Evolutionary conservation across 2,329 filamentous ascomycete species (phyloP).

Genomic region (Teratosphaeria destructans): DNA sequence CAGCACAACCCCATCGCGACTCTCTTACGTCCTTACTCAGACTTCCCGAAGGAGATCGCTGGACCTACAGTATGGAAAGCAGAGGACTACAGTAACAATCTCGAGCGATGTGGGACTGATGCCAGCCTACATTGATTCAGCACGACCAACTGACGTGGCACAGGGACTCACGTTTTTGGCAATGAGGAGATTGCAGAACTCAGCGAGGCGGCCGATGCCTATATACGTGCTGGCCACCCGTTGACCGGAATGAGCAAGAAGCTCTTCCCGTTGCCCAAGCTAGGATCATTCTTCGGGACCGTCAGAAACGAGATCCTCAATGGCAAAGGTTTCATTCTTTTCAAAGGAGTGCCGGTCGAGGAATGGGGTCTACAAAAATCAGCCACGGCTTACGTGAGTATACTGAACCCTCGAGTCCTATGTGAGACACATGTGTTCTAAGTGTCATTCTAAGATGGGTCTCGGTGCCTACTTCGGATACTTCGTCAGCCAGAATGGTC

Average conservation of each 20-base stretch:
- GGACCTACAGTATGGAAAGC: constrained; percentile 64
- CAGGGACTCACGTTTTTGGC: constrained; percentile 55
- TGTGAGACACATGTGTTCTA: no score
- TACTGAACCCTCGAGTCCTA: no score
- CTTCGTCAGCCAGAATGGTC: constrained; percentile 76
- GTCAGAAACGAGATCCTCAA: constrained; percentile 60
- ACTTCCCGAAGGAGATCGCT: constrained; percentile 60
- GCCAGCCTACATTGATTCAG: not conserved
- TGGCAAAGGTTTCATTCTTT: constrained; percentile 81
- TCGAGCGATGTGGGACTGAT: constrained; percentile 48
- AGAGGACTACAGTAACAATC: constrained; percentile 51
- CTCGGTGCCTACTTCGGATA: constrained; percentile 72
- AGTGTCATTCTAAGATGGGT: constrained; percentile 47
- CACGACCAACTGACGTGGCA: not conserved
- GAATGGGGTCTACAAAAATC: constrained; percentile 71
- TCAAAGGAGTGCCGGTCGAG: constrained; percentile 71
- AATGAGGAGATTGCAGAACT: constrained; percentile 58
- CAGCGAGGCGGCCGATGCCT: constrained; percentile 55
- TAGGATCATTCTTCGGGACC: constrained; percentile 43
- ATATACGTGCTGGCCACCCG: constrained; percentile 54
- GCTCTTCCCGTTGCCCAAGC: constrained; percentile 50
- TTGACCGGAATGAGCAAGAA: constrained; percentile 61
- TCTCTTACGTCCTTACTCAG: constrained; percentile 53
- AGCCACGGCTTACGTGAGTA: constrained; percentile 58
- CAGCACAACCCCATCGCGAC: constrained; percentile 62